phyloP scores from a whole-genome alignment of 768 basidiomycete species.

The Dacryopinax spathularia region DNA sequence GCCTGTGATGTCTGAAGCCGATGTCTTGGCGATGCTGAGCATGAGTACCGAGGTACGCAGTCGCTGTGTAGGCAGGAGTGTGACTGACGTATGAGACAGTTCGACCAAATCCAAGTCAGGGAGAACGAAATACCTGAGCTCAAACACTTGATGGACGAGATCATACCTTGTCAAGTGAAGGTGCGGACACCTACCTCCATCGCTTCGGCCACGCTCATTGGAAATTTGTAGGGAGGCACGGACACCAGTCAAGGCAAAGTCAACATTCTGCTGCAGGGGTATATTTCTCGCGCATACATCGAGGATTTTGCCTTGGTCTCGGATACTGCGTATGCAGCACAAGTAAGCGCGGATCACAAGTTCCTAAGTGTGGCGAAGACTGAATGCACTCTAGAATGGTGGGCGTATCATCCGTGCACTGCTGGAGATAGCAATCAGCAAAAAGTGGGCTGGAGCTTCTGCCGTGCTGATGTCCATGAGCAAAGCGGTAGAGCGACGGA shows the following conservation, averaged over 20 bases:
- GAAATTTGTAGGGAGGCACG: constrained; percentile 40
- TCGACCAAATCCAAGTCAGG: constrained; percentile 86
- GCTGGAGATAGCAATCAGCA: constrained; percentile 84
- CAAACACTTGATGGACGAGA: constrained; percentile 44
- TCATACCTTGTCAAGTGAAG: constrained; percentile 66
- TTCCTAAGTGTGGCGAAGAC: background rate
- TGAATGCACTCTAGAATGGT: constrained; percentile 38
- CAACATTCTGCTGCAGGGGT: constrained; percentile 85
- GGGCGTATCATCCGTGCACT: constrained; percentile 89
- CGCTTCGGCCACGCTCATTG: background rate
- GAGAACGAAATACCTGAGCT: constrained; percentile 82
- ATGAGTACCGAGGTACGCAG: constrained; percentile 81
- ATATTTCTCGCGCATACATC: constrained; percentile 63
- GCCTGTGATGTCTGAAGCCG: constrained; percentile 81
- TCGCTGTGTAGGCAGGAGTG: background rate
- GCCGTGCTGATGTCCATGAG: constrained; percentile 74
- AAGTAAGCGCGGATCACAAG: constrained; percentile 27
- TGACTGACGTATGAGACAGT: constrained; percentile 33
- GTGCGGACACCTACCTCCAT: constrained; percentile 27
- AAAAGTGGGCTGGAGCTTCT: constrained; percentile 76
- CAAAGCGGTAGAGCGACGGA: constrained; percentile 79
- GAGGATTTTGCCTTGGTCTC: constrained; percentile 96
- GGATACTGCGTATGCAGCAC: constrained; percentile 84
- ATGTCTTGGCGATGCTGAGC: constrained; percentile 72
- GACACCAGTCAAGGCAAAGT: constrained; percentile 67